phyloP scores from a whole-genome alignment of 208 protist species.

The Jaenimonas drosophilae region DNA sequence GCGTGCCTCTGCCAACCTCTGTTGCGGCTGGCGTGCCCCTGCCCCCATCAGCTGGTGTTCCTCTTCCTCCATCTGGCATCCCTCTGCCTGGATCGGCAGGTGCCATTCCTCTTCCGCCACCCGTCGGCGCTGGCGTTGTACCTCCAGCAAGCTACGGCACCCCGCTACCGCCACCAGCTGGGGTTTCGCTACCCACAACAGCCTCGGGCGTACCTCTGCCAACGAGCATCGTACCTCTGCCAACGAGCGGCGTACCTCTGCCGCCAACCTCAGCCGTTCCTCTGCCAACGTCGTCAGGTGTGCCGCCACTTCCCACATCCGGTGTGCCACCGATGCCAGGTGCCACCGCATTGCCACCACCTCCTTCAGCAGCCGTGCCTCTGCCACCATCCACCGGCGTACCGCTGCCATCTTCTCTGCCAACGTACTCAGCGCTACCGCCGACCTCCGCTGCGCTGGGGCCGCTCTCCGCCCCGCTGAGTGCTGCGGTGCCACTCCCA shows the following conservation, averaged over 20 bases:
- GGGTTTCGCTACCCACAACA: not conserved
- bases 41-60: not conserved
- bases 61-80: not conserved
- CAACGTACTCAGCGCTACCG: not conserved
- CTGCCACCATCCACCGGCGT: not conserved
- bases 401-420: not conserved
- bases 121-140: not conserved
- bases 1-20: not conserved
- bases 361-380: conserved; percentile 1
- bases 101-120: not conserved
- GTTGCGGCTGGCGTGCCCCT: too few species aligned
- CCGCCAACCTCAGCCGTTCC: not conserved
- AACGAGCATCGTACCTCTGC: not conserved
- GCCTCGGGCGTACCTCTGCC: not conserved
- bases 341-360: conserved; percentile 5
- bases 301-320: not conserved
- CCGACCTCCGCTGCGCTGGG: not conserved
- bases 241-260: not conserved
- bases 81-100: not conserved
- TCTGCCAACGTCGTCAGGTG: not conserved
- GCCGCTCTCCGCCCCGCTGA: not conserved
- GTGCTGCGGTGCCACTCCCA: not conserved
- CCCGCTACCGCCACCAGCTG: not conserved
- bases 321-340: not conserved
- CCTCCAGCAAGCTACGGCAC: not conserved